Evolutionary conservation across 129 eudicot genomes (phyloP).

Genomic region (Pseudognaphalium luteoalbum): DNA sequence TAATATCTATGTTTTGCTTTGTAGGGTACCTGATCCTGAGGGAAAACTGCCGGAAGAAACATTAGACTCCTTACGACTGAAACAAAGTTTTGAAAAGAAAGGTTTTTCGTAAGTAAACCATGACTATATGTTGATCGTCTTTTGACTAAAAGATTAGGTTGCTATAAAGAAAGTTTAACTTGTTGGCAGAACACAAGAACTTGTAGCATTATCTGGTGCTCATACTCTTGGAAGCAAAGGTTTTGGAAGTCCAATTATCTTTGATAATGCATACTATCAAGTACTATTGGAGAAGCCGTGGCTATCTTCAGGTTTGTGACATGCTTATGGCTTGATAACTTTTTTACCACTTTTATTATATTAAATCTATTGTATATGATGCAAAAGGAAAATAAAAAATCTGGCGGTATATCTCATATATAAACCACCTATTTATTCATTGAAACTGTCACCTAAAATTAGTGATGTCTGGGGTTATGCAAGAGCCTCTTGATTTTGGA

Average conservation of each 20-base stretch:
- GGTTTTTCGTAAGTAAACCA: slow-evolving; percentile 84
- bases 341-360: neutral
- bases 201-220: slow-evolving; percentile 93
- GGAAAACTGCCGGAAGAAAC: slow-evolving; percentile 92
- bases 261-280: slow-evolving; percentile 91
- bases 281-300: slow-evolving; percentile 83
- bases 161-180: neutral
- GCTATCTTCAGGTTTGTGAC: slow-evolving; percentile 68
- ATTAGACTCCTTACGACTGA: slow-evolving; percentile 65
- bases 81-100: slow-evolving; percentile 65
- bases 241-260: slow-evolving; percentile 74
- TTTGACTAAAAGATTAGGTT: slow-evolving; percentile 15
- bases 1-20: slow-evolving; percentile 22
- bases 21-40: slow-evolving; percentile 88
- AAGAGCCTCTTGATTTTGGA: neutral
- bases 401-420: no score
- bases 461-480: neutral
- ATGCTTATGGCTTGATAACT: neutral
- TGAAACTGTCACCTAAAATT: neutral
- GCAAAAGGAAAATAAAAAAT: neutral
- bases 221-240: slow-evolving; percentile 98
- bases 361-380: neutral
- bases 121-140: slow-evolving; percentile 23
- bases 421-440: neutral
- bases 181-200: slow-evolving; percentile 75